Percentiles rank a stretch among this genome's conserved stretches.
Conservation (phyloP, 108 stramenopile species). For the Nitzschia sp. region DNA sequence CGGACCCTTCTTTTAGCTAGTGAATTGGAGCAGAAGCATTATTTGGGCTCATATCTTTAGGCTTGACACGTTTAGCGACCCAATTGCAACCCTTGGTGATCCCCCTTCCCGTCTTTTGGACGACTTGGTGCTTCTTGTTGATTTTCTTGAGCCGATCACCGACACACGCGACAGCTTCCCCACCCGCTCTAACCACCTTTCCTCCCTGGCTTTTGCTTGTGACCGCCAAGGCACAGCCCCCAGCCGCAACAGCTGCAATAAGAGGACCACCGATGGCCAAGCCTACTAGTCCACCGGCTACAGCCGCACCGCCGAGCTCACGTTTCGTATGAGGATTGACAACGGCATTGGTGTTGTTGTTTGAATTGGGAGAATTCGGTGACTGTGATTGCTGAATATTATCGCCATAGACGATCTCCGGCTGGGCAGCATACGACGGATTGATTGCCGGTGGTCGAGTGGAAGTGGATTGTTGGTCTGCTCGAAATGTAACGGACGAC, state of each 20-base stretch:
- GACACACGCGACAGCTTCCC: slow-evolving; percentile 52
- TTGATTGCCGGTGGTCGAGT: neutral
- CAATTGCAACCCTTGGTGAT: slow-evolving; percentile 32
- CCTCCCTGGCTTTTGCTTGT: slow-evolving; percentile 45
- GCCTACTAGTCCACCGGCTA: slow-evolving; percentile 72
- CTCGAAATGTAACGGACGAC: neutral
- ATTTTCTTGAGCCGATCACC: slow-evolving; percentile 56
- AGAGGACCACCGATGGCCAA: slow-evolving; percentile 68
- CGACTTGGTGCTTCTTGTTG: slow-evolving; percentile 71
- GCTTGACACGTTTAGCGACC: slow-evolving; percentile 14
- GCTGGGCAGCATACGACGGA: neutral
- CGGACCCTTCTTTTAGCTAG: no score
- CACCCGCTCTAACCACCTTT: slow-evolving; percentile 49
- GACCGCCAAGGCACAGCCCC: slow-evolving; percentile 55
- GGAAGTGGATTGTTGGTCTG: neutral
- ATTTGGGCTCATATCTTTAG: neutral
- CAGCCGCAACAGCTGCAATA: slow-evolving; percentile 59
- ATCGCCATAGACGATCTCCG: neutral
- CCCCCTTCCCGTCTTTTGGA: slow-evolving; percentile 59
- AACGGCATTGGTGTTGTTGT: slow-evolving; percentile 2
- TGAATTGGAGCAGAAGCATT: slow-evolving; percentile 1
- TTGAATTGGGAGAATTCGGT: neutral
- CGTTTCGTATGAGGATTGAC: slow-evolving; percentile 20
- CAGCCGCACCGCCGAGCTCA: slow-evolving; percentile 48
- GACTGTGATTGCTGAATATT: neutral